Base-by-base conservation (phyloP, 2,329 filamentous ascomycete genomes). In the Calycina herbarum region DNA sequence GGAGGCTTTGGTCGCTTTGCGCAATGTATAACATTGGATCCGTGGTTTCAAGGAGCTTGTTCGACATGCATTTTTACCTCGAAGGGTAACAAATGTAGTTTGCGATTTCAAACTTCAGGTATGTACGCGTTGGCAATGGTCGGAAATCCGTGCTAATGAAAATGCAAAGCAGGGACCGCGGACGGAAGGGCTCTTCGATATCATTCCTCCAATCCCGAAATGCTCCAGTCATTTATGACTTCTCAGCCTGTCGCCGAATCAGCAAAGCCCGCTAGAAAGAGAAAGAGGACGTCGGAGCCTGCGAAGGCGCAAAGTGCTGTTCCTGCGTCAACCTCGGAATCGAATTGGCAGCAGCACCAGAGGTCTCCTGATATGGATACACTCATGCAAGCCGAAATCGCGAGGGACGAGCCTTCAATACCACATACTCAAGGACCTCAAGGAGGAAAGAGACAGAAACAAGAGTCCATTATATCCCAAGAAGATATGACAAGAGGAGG, bases 1-100 rank as follows among this genome's bases (percentile, higher is more conserved):
- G 59, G 59, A 11, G 70, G 71, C 8, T 69, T 66, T 64, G 72
- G 72, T 2, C 63, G 70, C 10, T 73, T 74, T 42, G 66, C 69
- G 17, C 38, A 69, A 8, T 74, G 73, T 57, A 67, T 74, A 24
- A 70, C 68, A 2, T 17, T 73, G 61, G 66, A 68, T 7, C 51
- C 67, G 40, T 74, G 69, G 69, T 74, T 72, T 64, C 69, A 72
- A 33, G 73, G 73, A 40, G 71, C 70, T 24, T 74, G 72, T 62
- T 62, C 68, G 20, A 67, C 68, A 48, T 74, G 73, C 59, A 67
- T 71, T 5, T 73, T 73, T 57, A 73, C 68, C 8, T 70, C 68
- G 11, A 73, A 71, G 51, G 70, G 71, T 1, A 71, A 72, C 48
- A 71, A 71, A 51, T 74, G 73, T 56, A 73, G 69, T 57, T 60